Conservation (phyloP, 169 alveolate genomes). For the Plasmodium adleri region DNA sequence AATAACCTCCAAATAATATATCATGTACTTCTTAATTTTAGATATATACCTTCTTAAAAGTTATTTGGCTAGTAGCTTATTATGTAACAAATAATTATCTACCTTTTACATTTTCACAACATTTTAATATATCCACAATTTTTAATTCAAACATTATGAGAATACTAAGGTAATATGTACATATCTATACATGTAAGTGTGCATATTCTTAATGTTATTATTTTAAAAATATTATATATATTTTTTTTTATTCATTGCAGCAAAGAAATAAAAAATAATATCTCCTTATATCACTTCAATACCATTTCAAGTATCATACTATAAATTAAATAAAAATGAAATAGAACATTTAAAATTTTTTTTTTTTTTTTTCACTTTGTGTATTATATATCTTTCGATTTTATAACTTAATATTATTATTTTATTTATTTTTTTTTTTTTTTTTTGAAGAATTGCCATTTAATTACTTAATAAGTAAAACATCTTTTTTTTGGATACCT, state of each 20-base stretch:
- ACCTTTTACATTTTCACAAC: conserved; percentile 60
- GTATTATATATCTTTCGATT: background rate
- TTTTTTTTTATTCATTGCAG: conserved; percentile 22
- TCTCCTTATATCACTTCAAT: conserved; percentile 50
- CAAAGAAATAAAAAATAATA: conserved; percentile 39
- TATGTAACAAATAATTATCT: conserved; percentile 42
- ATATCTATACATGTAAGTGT: conserved; percentile 5
- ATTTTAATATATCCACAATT: conserved; percentile 39
- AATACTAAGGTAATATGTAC: conserved; percentile 28
- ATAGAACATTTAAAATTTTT: background rate
- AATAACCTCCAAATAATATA: background rate
- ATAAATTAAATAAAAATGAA: conserved; percentile 15
- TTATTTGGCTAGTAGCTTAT: conserved; percentile 63
- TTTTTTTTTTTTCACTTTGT: background rate
- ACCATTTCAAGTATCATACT: conserved; percentile 35
- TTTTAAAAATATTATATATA: background rate
- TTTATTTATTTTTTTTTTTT: background rate
- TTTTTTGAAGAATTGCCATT: conserved; percentile 59
- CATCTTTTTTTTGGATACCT: conserved; percentile 71
- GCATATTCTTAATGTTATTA: background rate
- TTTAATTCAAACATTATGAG: conserved; percentile 18
- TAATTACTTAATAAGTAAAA: conserved; percentile 53
- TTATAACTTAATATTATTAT: background rate
- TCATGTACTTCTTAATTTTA: conserved; percentile 1
- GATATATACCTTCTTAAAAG: conserved; percentile 32